Evolutionary conservation across 306 rosid genomes (phyloP), one percentile per base, ranked within the genome.

Genomic region (Cicer bijugum): DNA sequence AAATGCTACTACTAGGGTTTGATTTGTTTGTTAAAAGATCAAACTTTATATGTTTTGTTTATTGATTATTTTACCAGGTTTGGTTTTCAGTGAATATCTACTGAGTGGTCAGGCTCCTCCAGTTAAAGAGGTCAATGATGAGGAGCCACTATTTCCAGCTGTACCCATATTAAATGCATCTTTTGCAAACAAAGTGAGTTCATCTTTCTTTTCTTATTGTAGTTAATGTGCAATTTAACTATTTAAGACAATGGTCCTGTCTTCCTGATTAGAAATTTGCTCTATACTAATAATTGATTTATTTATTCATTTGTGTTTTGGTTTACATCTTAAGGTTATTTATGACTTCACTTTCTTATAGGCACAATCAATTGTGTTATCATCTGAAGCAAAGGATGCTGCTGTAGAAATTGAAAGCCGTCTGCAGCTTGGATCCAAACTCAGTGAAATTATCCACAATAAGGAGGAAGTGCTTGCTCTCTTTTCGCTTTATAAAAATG

Each of bases 71-170:
- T 82, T 33, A 57, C 76, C 92, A 93, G 97, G 97, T 88, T 85
- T 93, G 77, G 89, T 93, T 72, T 93, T 93, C 78, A 89, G 98
- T 39, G 98, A 93, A 75, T 93, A 89, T 85, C 92, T 93, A 28
- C 82, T 89, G 28, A 91, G 92, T 65, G 98, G 98, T 68, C 92
- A 89, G 78, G 94, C 89, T 15, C 96, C 98, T 85, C 82, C 96
- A 23, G 81, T 87, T 65, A 89, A 88, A 83, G 94, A 86, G 57
- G 98, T 93, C 82, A 93, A 93, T 69, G 88, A 86, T 37, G 96
- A 88, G 82, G 97, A 93, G 78, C 98, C 98, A 5, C 86, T 93
- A 60, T 91, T 93, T 76, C 98, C 97, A 0, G 90, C 92, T 37
- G 82, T 89, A 72, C 88, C 96, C 33, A 57, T 84, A 64, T 85